Evolutionary conservation across 163 green algal genomes (phyloP).

Genomic region (Chloromonas sp.): DNA sequence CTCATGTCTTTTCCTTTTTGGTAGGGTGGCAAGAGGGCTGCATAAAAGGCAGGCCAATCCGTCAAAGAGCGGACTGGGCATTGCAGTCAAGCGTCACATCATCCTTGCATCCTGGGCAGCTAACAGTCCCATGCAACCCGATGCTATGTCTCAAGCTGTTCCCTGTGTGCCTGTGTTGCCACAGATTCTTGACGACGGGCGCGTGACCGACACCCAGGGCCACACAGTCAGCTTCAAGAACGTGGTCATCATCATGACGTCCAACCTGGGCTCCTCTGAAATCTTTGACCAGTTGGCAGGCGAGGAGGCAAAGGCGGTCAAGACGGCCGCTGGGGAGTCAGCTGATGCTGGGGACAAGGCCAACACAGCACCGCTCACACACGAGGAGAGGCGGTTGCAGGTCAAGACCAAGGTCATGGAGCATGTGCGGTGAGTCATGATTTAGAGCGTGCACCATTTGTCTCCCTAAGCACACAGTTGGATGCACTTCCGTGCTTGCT

Average conservation of each 20-base stretch:
- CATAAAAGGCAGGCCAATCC: no score
- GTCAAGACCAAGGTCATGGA: conserved; percentile 33
- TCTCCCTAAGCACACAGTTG: no score
- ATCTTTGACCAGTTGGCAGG: conserved; percentile 51
- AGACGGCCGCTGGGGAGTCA: not conserved
- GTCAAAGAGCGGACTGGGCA: no score
- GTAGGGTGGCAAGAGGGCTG: no score
- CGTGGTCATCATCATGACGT: conserved; percentile 89
- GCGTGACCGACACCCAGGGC: conserved; percentile 69
- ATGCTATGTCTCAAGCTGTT: no score
- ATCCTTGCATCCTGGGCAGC: no score
- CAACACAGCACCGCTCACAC: not conserved
- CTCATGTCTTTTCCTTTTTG: no score
- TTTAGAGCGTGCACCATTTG: no score
- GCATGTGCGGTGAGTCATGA: conserved; percentile 25
- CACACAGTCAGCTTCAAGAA: conserved; percentile 86
- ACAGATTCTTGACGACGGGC: conserved; percentile 62
- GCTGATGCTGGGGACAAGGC: not conserved
- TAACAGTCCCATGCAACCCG: no score
- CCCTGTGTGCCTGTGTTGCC: no score
- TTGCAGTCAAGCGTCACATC: no score
- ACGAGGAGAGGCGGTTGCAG: conserved; percentile 4
- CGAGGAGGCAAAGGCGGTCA: not conserved
- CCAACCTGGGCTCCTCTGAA: conserved; percentile 69
- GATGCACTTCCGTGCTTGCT: no score